Conservation (phyloP, 2,329 filamentous ascomycete genomes). For the Aureobasidium sp. region DNA sequence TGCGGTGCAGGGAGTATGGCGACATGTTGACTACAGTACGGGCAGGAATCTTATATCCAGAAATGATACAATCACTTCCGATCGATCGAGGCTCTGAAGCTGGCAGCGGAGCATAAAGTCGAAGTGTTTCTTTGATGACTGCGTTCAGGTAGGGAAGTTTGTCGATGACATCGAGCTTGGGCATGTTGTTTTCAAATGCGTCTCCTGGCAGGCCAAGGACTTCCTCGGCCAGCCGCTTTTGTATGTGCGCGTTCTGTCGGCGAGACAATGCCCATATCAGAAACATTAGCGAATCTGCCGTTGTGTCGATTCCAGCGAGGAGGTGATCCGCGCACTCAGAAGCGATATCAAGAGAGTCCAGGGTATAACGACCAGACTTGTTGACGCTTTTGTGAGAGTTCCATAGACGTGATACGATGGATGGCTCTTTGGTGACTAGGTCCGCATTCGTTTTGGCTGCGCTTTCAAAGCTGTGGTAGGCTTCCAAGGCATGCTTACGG, state of each 20-base stretch:
- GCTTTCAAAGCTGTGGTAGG: conserved; percentile 27
- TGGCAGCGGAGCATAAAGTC: conserved; percentile 42
- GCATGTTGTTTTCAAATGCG: conserved; percentile 22
- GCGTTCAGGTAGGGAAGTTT: conserved; percentile 27
- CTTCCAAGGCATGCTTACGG: conserved; percentile 36
- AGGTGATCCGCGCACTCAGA: conserved; percentile 50
- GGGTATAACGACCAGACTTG: conserved; percentile 14
- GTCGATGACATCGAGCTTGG: conserved; percentile 34
- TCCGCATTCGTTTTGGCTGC: conserved; percentile 19
- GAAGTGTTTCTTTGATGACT: conserved; percentile 33
- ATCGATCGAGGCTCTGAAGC: conserved; percentile 44
- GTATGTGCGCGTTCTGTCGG: conserved; percentile 36
- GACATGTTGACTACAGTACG: conserved; percentile 36
- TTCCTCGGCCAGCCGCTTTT: conserved; percentile 41
- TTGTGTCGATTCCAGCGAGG: conserved; percentile 48
- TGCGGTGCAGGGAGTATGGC: conserved; percentile 37
- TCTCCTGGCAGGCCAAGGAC: conserved; percentile 22
- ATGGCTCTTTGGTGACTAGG: conserved; percentile 19
- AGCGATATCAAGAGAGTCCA: conserved; percentile 43
- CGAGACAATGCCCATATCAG: conserved; percentile 44
- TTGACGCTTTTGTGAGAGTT: conserved; percentile 24
- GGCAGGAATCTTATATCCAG: conserved; percentile 26
- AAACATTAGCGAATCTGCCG: conserved; percentile 47
- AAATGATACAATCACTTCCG: conserved; percentile 30
- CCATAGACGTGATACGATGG: conserved; percentile 37